phyloP scores from a whole-genome alignment of 352 stramenopile genomes.

The Pythium phragmiticola region DNA sequence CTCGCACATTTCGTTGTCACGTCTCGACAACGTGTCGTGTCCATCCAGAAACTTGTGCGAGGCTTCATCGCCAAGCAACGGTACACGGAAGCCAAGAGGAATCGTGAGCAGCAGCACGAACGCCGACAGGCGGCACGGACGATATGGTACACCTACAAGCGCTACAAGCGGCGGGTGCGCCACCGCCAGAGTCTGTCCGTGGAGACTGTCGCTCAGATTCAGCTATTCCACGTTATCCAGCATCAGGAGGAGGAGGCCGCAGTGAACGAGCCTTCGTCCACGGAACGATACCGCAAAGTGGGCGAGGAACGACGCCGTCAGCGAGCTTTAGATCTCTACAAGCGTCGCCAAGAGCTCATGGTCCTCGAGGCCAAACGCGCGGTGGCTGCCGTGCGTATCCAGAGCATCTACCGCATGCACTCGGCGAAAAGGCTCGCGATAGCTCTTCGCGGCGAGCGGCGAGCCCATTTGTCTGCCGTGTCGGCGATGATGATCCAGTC shows the following conservation, averaged over 20 bases:
- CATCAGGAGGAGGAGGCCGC: slow-evolving; percentile 35
- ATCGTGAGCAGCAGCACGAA: slow-evolving; percentile 22
- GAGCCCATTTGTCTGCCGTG: slow-evolving; percentile 51
- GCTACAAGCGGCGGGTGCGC: slow-evolving; percentile 38
- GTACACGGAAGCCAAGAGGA: slow-evolving; percentile 16
- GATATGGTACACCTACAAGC: slow-evolving; percentile 48
- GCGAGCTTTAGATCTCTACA: slow-evolving; percentile 48
- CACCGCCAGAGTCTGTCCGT: slow-evolving; percentile 60
- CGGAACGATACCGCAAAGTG: slow-evolving; percentile 46
- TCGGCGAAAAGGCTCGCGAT: slow-evolving; percentile 33
- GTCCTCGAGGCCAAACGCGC: slow-evolving; percentile 43
- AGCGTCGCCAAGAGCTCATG: slow-evolving; percentile 50
- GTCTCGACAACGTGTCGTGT: slow-evolving; percentile 33
- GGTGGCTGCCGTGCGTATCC: slow-evolving; percentile 44
- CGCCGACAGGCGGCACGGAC: slow-evolving; percentile 28
- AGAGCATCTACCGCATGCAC: slow-evolving; percentile 46
- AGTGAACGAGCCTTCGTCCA: slow-evolving; percentile 12
- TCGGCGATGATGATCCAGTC: slow-evolving; percentile 72
- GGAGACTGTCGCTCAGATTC: slow-evolving; percentile 48
- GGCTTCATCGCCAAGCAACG: slow-evolving; percentile 44
- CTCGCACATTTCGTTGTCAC: slow-evolving; percentile 36
- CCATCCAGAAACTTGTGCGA: slow-evolving; percentile 58
- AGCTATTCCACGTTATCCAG: slow-evolving; percentile 44
- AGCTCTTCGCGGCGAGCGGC: slow-evolving; percentile 40
- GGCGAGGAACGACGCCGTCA: slow-evolving; percentile 56